phyloP scores from a whole-genome alignment of 23 red algal species.

The Cyanidioschyzon merolae region DNA sequence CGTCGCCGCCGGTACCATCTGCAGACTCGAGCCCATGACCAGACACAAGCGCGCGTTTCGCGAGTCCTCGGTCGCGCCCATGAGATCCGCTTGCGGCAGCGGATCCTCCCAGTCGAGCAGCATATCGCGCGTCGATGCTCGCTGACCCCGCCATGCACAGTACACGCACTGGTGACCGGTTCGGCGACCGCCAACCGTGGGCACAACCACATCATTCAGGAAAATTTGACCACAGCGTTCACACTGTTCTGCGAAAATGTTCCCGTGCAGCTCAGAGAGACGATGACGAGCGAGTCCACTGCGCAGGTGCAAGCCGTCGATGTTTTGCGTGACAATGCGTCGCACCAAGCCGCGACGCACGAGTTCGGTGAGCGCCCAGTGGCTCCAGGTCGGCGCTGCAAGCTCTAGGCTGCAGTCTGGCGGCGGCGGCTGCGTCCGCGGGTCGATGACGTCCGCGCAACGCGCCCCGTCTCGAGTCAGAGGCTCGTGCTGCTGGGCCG shows the following conservation, averaged over 20 bases:
- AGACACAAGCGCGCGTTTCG: conserved; percentile 33
- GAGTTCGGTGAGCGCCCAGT: conserved; percentile 50
- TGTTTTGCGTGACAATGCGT: conserved; percentile 79
- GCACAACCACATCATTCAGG: conserved; percentile 27
- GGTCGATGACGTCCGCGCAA: not conserved
- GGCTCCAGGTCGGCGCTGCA: conserved; percentile 69
- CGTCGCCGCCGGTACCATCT: conserved; percentile 62
- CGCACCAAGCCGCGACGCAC: conserved; percentile 27
- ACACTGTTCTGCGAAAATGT: conserved; percentile 68
- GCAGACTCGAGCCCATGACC: conserved; percentile 56
- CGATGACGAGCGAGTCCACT: conserved; percentile 42
- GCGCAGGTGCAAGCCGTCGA: conserved; percentile 76
- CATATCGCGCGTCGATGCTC: conserved; percentile 33
- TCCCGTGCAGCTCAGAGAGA: conserved; percentile 76
- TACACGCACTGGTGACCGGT: conserved; percentile 16
- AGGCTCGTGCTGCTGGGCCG: not conserved
- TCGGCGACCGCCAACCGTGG: conserved; percentile 44
- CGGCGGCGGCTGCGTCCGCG: not conserved
- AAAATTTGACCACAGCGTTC: conserved; percentile 29
- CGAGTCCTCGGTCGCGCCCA: conserved; percentile 25
- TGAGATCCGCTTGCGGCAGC: conserved; percentile 42
- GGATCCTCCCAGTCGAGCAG: conserved; percentile 81
- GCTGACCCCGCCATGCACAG: not conserved
- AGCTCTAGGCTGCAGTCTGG: conserved; percentile 26
- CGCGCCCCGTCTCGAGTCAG: not conserved